A percentile compares a stretch with the other conserved stretches of the same genome.
These are phyloP conservation scores for Pseudoturritis turrita DNA, from an alignment of 345 rosid species.

Conservation along the genomic window DNA sequence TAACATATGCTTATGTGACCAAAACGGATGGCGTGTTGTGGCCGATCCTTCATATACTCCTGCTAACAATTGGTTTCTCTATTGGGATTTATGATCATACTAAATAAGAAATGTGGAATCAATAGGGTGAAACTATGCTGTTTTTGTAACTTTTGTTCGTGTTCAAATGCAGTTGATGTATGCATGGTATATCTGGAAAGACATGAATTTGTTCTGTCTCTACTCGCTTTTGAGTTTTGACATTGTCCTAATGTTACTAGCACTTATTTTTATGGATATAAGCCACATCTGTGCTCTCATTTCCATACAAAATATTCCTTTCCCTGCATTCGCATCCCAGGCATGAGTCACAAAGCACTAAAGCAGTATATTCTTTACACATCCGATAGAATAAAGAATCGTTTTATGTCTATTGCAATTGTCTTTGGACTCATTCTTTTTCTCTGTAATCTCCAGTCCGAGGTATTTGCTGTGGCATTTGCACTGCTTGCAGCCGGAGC, in stretches of 20 bases:
- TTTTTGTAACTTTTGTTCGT: background rate
- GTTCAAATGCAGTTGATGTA: background rate
- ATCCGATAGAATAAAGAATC: background rate
- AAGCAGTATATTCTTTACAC: background rate
- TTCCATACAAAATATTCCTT: background rate
- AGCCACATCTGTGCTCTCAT: background rate
- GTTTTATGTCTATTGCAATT: background rate
- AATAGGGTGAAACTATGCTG: background rate
- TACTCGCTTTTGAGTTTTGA: no score
- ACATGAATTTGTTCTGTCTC: background rate
- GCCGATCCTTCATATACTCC: background rate
- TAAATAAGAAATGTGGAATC: background rate
- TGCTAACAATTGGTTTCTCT: background rate
- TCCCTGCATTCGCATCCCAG: background rate
- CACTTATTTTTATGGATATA: background rate
- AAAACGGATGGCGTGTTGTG: background rate
- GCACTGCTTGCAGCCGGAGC: slow-evolving; percentile 97
- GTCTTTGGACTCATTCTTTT: background rate
- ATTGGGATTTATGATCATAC: background rate
- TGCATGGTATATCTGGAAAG: background rate
- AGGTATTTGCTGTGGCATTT: slow-evolving; percentile 97
- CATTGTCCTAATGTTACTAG: background rate
- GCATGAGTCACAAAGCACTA: background rate
- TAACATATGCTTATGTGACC: background rate
- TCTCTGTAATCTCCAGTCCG: slow-evolving; percentile 55